These are phyloP conservation scores for Pugionium cornutum DNA, from an alignment of 345 rosid species.

Conservation along the genomic window DNA sequence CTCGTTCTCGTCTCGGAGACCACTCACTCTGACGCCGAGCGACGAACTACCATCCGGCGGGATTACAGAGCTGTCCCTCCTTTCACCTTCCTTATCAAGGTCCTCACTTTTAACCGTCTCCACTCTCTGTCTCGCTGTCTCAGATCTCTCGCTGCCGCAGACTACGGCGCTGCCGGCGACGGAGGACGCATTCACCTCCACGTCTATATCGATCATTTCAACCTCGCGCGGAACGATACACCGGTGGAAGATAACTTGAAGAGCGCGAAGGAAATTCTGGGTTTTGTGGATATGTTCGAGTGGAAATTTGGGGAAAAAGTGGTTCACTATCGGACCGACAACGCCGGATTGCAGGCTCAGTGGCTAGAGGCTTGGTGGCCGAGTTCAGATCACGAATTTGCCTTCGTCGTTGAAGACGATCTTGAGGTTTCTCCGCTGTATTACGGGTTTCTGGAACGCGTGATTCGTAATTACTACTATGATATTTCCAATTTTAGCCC, in stretches of 20 bases:
- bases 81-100: constrained; percentile 70
- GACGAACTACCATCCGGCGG: constrained; percentile 9
- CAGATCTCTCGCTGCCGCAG: constrained; percentile 71
- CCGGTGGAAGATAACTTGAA: constrained; percentile 38
- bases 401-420: constrained; percentile 88
- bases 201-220: constrained; percentile 73
- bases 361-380: constrained; percentile 99
- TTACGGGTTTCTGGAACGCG: constrained; percentile 57
- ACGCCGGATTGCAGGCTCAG: constrained; percentile 85
- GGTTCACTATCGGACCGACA: constrained; percentile 79
- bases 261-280: constrained; percentile 50
- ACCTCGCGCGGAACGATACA: constrained; percentile 33
- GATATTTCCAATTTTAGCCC: constrained; percentile 58
- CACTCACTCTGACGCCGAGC: constrained; percentile 34
- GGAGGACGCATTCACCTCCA: constrained; percentile 73
- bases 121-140: constrained; percentile 92
- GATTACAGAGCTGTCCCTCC: constrained; percentile 25
- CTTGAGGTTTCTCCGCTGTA: constrained; percentile 82
- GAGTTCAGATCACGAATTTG: constrained; percentile 77
- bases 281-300: constrained; percentile 66
- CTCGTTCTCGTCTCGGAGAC: constrained; percentile 47
- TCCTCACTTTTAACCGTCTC: constrained; percentile 85
- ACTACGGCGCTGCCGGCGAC: constrained; percentile 62
- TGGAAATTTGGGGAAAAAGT: constrained; percentile 79
- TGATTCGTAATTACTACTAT: constrained; percentile 59